Percentiles rank a stretch among this genome's conserved stretches.
These are phyloP conservation scores for Euphorbia peplus DNA, from an alignment of 345 rosid genomes.

Conservation along the genomic window DNA sequence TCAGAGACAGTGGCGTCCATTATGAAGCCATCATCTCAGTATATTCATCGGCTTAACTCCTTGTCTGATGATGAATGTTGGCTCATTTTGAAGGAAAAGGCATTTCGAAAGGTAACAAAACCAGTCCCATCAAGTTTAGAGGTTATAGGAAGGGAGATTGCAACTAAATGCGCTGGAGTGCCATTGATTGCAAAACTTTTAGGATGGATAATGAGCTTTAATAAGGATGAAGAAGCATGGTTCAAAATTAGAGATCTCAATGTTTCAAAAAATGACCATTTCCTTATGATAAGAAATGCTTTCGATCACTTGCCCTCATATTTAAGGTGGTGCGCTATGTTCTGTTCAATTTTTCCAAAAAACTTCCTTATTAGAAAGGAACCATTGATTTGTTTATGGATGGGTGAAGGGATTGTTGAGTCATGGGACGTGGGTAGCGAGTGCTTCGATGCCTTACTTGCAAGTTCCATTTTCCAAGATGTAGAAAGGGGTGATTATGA, in stretches of 20 bases:
- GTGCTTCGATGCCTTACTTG: constrained; percentile 19
- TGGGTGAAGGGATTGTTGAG: constrained; percentile 7
- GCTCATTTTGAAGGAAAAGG: constrained; percentile 16
- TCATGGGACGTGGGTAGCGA: background rate
- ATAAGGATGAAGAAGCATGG: constrained; percentile 5
- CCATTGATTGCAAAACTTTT: constrained; percentile 13
- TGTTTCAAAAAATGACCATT: constrained; percentile 1
- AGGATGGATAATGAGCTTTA: background rate
- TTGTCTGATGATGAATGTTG: constrained; percentile 19
- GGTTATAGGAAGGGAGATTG: constrained; percentile 20
- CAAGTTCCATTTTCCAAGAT: constrained; percentile 26
- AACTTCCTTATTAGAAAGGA: background rate
- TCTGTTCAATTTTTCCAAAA: constrained; percentile 7
- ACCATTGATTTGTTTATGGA: background rate
- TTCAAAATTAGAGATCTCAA: constrained; percentile 4
- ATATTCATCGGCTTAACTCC: background rate
- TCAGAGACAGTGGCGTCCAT: constrained; percentile 5
- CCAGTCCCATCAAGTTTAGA: background rate
- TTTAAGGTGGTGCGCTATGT: constrained; percentile 3
- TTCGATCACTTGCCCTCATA: constrained; percentile 2
- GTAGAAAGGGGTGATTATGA: background rate
- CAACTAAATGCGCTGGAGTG: constrained; percentile 17
- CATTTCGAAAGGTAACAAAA: background rate
- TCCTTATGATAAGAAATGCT: background rate
- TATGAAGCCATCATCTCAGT: background rate